Evolutionary conservation across 78 protist species (phyloP), one percentile per base, ranked within the genome.

Genomic region (Guillardia theta): DNA sequence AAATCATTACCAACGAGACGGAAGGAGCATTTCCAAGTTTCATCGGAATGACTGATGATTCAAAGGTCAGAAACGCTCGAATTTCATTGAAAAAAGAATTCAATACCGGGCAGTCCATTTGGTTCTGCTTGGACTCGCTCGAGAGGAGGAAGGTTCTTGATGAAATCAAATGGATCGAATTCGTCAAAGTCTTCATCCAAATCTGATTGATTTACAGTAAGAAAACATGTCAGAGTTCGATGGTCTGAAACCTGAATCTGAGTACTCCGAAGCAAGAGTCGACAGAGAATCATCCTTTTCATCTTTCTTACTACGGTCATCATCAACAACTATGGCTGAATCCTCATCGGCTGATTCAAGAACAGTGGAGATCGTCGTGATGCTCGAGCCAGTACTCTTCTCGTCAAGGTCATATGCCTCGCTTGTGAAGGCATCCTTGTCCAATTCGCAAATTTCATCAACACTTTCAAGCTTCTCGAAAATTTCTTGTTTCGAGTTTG

Each of bases 141-240:
- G n/a, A n/a, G n/a, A n/a, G n/a, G n/a, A n/a, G 92, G 92, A 9
- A 87, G 92, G 44, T 48, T 45, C 92, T 45, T 48, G 9, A 87
- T 87, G 64, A 87, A 87, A 54, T 48, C 54, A 27, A 48, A 87
- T 12, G 92, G 92, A 27, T 87, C 92, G 64, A 87, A 87, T 12
- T 87, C 92, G 4, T 87, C 92, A 6, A 70, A 70, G 83, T 70
- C 83, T 15, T 70, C 83, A 24, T 70, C 83, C 45, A 70, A 22
- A 24, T 70, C 83, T 12, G 83, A 33, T 36, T 70, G 15, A 15
- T 18, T 53, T 53, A 21, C 62, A 53, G 62, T 21, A 18, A 53
- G 33, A 53, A 53, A 21, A 53, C 62, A 53, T 18, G 12, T 21
- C 33, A 21, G 18, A 18, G 33, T 53, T 53, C 12, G 18, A 18